Conservation (phyloP, 306 rosid genomes). For the Cicer judaicum region DNA sequence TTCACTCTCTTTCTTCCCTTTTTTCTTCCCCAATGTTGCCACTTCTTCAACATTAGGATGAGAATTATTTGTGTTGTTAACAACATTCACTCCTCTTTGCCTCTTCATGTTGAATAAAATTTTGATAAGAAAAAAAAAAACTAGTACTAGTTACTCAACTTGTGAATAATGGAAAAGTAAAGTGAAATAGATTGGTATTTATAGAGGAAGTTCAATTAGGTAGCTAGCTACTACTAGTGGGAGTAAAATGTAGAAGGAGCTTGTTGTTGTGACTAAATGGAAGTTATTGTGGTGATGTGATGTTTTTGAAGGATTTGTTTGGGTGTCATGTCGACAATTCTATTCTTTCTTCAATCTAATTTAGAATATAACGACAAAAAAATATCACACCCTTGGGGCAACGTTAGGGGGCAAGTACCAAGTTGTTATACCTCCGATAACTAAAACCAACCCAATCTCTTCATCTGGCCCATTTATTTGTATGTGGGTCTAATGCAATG, state of each 20-base stretch:
- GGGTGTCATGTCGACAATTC: background rate
- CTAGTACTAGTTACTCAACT: no score
- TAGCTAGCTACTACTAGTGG: background rate
- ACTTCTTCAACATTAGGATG: conserved; percentile 46
- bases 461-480: conserved; percentile 25
- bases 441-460: conserved; percentile 38
- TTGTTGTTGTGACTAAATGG: conserved; percentile 32
- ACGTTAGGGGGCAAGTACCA: conserved; percentile 40
- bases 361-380: conserved; percentile 42
- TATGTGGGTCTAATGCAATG: background rate
- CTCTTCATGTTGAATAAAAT: conserved; percentile 53
- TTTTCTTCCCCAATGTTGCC: conserved; percentile 48
- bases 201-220: conserved; percentile 21
- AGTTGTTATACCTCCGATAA: background rate
- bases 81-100: conserved; percentile 51
- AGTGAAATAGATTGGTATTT: conserved; percentile 15
- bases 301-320: conserved; percentile 22
- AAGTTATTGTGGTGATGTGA: conserved; percentile 18
- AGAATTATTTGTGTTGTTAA: conserved; percentile 9
- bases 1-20: conserved; percentile 48
- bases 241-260: background rate
- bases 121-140: no score
- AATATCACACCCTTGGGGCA: conserved; percentile 24
- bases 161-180: conserved; percentile 13
- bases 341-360: background rate